Evolutionary conservation across 1,284 basidiomycete species (phyloP).

Genomic region (Coniferiporia weirii): DNA sequence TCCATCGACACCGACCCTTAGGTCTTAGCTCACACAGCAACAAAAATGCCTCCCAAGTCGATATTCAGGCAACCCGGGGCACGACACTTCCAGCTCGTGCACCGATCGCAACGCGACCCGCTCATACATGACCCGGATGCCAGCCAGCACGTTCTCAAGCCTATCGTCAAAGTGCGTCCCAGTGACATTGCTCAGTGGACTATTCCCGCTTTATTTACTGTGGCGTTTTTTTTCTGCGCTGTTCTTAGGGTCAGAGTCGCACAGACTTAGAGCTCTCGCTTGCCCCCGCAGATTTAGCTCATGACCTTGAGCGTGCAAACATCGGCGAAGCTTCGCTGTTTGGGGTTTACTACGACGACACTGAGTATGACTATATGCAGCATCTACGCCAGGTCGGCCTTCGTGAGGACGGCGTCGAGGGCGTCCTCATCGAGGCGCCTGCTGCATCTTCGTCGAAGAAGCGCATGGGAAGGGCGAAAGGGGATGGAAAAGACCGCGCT

Average conservation of each 20-base stretch:
- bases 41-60: slow-evolving; percentile 42
- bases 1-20: not conserved
- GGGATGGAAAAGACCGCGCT: slow-evolving; percentile 31
- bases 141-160: slow-evolving; percentile 83
- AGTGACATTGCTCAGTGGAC: not conserved
- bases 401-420: slow-evolving; percentile 73
- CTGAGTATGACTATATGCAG: slow-evolving; percentile 99
- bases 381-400: slow-evolving; percentile 79
- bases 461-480: slow-evolving; percentile 27
- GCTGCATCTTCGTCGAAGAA: slow-evolving; percentile 25
- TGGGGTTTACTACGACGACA: slow-evolving; percentile 95
- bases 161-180: slow-evolving; percentile 60
- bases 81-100: slow-evolving; percentile 95
- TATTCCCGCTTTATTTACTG: not conserved
- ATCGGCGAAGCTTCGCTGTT: slow-evolving; percentile 88
- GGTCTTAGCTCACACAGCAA: not conserved
- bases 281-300: slow-evolving; percentile 53
- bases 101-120: slow-evolving; percentile 94
- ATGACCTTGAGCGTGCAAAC: slow-evolving; percentile 40
- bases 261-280: slow-evolving; percentile 65
- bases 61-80: slow-evolving; percentile 86
- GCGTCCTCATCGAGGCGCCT: slow-evolving; percentile 71
- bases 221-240: not conserved
- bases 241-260: slow-evolving; percentile 65
- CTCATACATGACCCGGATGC: slow-evolving; percentile 93